These are phyloP conservation scores for Teunomyces barrocoloradensis DNA, from an alignment of 805 yeast species.

Conservation along the genomic window DNA sequence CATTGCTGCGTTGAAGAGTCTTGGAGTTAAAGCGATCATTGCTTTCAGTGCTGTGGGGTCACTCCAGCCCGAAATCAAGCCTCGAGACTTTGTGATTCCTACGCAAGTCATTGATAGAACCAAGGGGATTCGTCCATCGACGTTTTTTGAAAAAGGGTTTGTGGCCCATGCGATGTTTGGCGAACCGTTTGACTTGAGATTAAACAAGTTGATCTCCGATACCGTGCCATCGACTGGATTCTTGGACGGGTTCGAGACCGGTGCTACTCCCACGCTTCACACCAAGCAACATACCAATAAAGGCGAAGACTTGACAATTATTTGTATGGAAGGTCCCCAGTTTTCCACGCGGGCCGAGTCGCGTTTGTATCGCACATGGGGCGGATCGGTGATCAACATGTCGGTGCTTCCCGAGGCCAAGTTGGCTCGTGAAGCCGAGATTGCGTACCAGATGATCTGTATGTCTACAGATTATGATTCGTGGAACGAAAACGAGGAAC, in stretches of 20 bases:
- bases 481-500: constrained; percentile 93
- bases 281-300: constrained; percentile 55
- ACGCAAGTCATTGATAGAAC: constrained; percentile 96
- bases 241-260: constrained; percentile 50
- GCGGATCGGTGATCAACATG: constrained; percentile 96
- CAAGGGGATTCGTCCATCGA: constrained; percentile 86
- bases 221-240: constrained; percentile 42
- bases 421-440: constrained; percentile 95
- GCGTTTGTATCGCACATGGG: constrained; percentile 77
- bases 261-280: constrained; percentile 51
- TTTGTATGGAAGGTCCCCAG: constrained; percentile 99
- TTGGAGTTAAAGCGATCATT: constrained; percentile 84
- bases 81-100: constrained; percentile 96
- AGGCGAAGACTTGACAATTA: constrained; percentile 72
- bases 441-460: constrained; percentile 95
- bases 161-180: constrained; percentile 98
- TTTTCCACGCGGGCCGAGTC: constrained; percentile 97
- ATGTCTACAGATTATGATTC: constrained; percentile 99
- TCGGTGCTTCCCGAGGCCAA: constrained; percentile 96
- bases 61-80: constrained; percentile 80
- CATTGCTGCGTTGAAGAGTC: constrained; percentile 86
- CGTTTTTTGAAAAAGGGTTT: constrained; percentile 87
- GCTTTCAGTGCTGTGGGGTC: constrained; percentile 98
- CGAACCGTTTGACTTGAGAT: constrained; percentile 84
- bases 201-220: constrained; percentile 65